These are phyloP conservation scores for Hsuehochloa calcarea DNA, from an alignment of 176 grass and related monocot species.

Conservation along the genomic window DNA sequence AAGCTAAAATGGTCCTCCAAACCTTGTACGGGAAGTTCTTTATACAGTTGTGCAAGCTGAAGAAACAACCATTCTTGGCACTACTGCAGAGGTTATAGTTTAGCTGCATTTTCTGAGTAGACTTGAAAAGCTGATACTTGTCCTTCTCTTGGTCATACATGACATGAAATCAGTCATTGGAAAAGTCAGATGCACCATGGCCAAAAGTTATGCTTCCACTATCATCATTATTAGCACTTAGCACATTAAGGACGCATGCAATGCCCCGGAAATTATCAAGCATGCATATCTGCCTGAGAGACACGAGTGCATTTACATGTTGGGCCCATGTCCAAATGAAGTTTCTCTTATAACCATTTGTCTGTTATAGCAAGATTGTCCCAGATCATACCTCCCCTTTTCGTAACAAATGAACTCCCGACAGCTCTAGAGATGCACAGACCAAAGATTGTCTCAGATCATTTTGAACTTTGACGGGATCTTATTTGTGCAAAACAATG, in stretches of 20 bases:
- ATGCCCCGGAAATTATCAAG: background rate
- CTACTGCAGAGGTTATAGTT: too few relatives aligned
- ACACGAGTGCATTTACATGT: background rate
- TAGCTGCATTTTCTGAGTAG: too few relatives aligned
- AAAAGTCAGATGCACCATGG: too few relatives aligned
- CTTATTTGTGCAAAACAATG: background rate
- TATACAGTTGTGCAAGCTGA: too few relatives aligned
- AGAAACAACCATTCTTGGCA: too few relatives aligned
- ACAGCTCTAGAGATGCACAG: background rate
- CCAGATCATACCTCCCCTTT: background rate
- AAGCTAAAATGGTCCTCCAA: too few relatives aligned
- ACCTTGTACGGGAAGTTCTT: too few relatives aligned
- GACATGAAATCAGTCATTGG: too few relatives aligned
- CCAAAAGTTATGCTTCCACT: background rate
- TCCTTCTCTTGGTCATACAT: too few relatives aligned
- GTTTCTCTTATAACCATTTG: background rate
- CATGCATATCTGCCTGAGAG: background rate
- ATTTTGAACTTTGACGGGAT: background rate
- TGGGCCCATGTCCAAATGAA: background rate
- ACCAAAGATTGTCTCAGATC: background rate
- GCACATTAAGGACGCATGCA: too few relatives aligned
- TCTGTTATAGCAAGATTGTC: background rate
- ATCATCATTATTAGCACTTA: background rate
- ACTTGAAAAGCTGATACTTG: too few relatives aligned
- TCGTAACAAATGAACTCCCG: background rate